These are phyloP conservation scores for Erythrobasidium hasegawianum DNA, from an alignment of 1,284 basidiomycete species.

Conservation along the genomic window DNA sequence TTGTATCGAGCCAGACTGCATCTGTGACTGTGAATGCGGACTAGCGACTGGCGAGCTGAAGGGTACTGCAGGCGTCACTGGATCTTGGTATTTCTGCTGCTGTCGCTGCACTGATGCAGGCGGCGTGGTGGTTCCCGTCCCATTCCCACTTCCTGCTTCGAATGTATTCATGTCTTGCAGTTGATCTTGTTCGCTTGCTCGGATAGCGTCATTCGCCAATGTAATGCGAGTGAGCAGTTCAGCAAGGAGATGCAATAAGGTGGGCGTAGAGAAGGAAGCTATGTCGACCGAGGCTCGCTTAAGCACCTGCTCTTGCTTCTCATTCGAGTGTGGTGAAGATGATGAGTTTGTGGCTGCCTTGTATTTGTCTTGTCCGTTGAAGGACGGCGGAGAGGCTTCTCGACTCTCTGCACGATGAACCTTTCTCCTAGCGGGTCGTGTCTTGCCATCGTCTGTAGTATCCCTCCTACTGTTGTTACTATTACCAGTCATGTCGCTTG, in stretches of 20 bases:
- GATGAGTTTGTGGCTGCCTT: not conserved
- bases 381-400: conserved; percentile 44
- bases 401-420: conserved; percentile 19
- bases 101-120: not conserved
- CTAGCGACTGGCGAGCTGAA: conserved; percentile 6
- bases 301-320: not conserved
- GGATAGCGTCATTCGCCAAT: conserved; percentile 69
- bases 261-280: conserved; percentile 56
- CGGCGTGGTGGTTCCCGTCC: not conserved
- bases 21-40: not conserved
- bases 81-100: conserved; percentile 10
- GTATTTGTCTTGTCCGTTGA: too few relatives aligned
- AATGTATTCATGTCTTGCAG: not conserved
- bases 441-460: conserved; percentile 14
- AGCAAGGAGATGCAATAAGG: conserved; percentile 83
- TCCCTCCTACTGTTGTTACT: conserved; percentile 2
- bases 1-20: too few relatives aligned
- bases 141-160: not conserved
- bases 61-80: conserved; percentile 31
- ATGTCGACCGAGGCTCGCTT: conserved; percentile 51
- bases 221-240: conserved; percentile 87
- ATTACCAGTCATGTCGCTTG: not conserved
- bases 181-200: conserved; percentile 9
- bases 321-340: not conserved
- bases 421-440: conserved; percentile 24